These are phyloP conservation scores for Phytomonas sp. DNA, from an alignment of 208 protist species.

Conservation along the genomic window DNA sequence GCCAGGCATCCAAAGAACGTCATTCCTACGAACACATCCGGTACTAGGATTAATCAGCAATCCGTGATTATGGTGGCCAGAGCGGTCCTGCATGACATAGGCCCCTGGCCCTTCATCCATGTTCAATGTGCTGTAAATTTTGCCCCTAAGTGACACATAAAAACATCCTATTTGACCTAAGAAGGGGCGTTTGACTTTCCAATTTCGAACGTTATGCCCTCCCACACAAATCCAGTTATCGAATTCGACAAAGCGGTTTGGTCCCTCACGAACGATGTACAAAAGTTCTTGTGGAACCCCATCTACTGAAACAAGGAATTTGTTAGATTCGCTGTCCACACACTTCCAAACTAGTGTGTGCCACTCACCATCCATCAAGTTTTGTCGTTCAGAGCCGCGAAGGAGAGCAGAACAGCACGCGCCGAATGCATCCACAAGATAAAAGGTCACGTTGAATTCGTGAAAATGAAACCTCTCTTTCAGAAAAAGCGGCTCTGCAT, in stretches of 20 bases:
- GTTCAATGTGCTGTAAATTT: conserved; percentile 54
- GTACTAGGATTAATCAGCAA: conserved; percentile 58
- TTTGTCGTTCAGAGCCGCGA: conserved; percentile 71
- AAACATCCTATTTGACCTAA: conserved; percentile 64
- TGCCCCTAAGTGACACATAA: conserved; percentile 59
- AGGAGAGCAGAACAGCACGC: conserved; percentile 75
- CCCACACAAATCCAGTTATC: conserved; percentile 78
- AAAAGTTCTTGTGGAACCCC: conserved; percentile 75
- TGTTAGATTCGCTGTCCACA: conserved; percentile 82
- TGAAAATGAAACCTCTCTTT: conserved; percentile 81
- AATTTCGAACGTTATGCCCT: conserved; percentile 82
- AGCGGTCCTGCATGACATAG: conserved; percentile 71
- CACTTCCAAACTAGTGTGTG: conserved; percentile 84
- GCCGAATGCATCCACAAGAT: conserved; percentile 76
- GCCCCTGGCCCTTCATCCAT: conserved; percentile 81
- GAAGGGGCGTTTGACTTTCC: conserved; percentile 61
- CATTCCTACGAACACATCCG: conserved; percentile 55
- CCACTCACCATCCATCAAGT: conserved; percentile 82
- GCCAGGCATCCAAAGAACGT: conserved; percentile 60
- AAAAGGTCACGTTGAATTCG: conserved; percentile 77
- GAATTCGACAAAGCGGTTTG: conserved; percentile 56
- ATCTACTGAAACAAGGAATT: conserved; percentile 81
- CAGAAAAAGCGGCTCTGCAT: conserved; percentile 69
- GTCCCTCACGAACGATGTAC: conserved; percentile 71
- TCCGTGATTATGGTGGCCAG: conserved; percentile 64